Evolutionary conservation across 1,284 basidiomycete species (phyloP).

Genomic region (Apiotrichum laibachii): DNA sequence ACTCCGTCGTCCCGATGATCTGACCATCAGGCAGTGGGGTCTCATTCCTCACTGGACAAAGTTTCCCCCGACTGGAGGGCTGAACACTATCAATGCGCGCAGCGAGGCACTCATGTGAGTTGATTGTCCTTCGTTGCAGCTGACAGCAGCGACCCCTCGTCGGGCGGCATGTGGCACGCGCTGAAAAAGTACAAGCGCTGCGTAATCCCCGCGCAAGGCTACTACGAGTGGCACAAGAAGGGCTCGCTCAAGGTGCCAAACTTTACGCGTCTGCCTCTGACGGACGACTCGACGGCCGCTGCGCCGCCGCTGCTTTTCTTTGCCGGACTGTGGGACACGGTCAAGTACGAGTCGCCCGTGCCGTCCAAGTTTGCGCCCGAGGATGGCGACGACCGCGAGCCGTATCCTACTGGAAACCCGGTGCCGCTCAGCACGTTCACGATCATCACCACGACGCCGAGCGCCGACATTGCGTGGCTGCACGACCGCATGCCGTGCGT

Average conservation of each 20-base stretch:
- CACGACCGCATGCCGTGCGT: conserved; percentile 93
- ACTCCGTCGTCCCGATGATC: background rate
- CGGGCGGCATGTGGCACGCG: conserved; percentile 71
- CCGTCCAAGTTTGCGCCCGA: conserved; percentile 27
- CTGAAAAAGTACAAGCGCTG: conserved; percentile 77
- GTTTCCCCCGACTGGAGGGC: conserved; percentile 60
- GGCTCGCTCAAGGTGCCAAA: conserved; percentile 74
- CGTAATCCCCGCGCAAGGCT: conserved; percentile 74
- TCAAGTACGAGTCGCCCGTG: conserved; percentile 53
- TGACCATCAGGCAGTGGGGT: conserved; percentile 75
- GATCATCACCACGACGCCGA: conserved; percentile 79
- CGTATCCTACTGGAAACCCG: conserved; percentile 54
- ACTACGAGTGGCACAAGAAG: conserved; percentile 87
- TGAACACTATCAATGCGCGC: conserved; percentile 87
- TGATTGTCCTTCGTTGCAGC: background rate
- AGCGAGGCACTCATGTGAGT: conserved; percentile 72
- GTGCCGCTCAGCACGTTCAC: conserved; percentile 76
- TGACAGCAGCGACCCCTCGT: conserved; percentile 38
- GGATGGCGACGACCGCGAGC: conserved; percentile 33
- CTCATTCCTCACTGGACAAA: conserved; percentile 82
- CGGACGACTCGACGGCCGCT: conserved; percentile 50
- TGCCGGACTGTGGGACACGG: conserved; percentile 82
- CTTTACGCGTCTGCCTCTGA: conserved; percentile 63
- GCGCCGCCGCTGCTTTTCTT: conserved; percentile 69
- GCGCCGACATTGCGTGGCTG: conserved; percentile 67